Evolutionary conservation across 495 filamentous ascomycete species (phyloP).

Genomic region (Penicillium manginii): DNA sequence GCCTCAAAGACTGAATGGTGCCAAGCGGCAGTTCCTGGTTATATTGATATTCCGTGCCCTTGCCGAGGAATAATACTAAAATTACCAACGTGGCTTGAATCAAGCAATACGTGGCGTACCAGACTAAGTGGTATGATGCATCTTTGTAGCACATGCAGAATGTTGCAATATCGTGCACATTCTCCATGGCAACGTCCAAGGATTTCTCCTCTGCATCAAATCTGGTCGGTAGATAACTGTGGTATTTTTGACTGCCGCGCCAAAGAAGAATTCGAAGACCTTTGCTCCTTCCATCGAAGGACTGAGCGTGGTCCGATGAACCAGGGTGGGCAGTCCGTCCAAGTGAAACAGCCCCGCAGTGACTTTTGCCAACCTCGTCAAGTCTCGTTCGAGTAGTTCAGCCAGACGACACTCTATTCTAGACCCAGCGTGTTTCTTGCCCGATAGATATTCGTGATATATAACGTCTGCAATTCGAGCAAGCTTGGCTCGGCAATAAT

Average conservation of each 20-base stretch:
- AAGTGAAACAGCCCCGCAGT: conserved; percentile 28
- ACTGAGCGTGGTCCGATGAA: conserved; percentile 27
- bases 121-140: neutral
- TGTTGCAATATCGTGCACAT: conserved; percentile 8
- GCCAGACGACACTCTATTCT: conserved; percentile 11
- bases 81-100: conserved; percentile 7
- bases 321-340: conserved; percentile 18
- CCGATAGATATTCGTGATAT: conserved; percentile 21
- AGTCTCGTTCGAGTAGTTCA: conserved; percentile 17
- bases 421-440: conserved; percentile 10
- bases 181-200: conserved; percentile 9
- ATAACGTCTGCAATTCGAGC: conserved; percentile 23
- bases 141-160: conserved; percentile 6
- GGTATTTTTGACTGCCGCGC: conserved; percentile 25
- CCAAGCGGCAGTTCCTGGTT: neutral
- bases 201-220: conserved; percentile 3
- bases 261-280: conserved; percentile 31
- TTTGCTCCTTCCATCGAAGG: conserved; percentile 31
- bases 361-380: conserved; percentile 20
- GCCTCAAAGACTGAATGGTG: conserved; percentile 8
- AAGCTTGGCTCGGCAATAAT: conserved; percentile 26
- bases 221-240: conserved; percentile 2
- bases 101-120: conserved; percentile 12
- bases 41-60: neutral
- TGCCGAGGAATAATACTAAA: conserved; percentile 2